A percentile compares a stretch with the other conserved stretches of the same genome.
Evolutionary conservation across 345 rosid species (phyloP).

Genomic region (Aquilaria yunnanensis): DNA sequence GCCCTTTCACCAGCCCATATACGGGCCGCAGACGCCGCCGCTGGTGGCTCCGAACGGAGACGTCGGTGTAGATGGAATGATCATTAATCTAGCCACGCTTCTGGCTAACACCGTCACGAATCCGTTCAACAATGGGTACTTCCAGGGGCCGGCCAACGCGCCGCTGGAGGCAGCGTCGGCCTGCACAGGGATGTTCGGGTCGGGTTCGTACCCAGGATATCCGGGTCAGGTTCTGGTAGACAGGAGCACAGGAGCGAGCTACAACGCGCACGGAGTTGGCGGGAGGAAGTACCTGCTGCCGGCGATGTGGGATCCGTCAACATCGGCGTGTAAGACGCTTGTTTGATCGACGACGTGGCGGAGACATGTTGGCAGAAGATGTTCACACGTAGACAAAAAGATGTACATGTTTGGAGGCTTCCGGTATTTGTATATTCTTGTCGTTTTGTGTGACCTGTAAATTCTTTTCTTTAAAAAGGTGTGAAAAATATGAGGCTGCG

Average conservation of each 20-base stretch:
- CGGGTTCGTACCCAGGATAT: slow-evolving; percentile 83
- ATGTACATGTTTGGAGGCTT: slow-evolving; percentile 18
- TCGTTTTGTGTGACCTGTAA: slow-evolving; percentile 28
- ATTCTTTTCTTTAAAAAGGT: slow-evolving; percentile 14
- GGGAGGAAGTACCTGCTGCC: slow-evolving; percentile 77
- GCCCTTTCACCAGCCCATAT: slow-evolving; percentile 96
- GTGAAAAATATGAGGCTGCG: background rate
- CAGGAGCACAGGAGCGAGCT: slow-evolving; percentile 67
- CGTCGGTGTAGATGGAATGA: slow-evolving; percentile 91
- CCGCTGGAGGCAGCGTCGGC: slow-evolving; percentile 74
- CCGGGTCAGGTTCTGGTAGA: slow-evolving; percentile 66
- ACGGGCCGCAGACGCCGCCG: slow-evolving; percentile 89
- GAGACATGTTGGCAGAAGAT: slow-evolving; percentile 11
- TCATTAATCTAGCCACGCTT: slow-evolving; percentile 73
- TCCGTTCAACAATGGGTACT: slow-evolving; percentile 66
- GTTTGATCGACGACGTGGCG: slow-evolving; percentile 28
- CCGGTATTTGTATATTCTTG: slow-evolving; percentile 11
- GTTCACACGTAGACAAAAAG: slow-evolving; percentile 6
- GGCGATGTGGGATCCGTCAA: slow-evolving; percentile 88
- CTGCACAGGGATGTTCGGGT: slow-evolving; percentile 70
- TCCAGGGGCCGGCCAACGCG: slow-evolving; percentile 61
- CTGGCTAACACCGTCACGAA: slow-evolving; percentile 76
- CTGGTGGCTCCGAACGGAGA: slow-evolving; percentile 81
- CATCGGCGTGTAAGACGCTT: slow-evolving; percentile 49
- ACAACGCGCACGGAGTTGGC: slow-evolving; percentile 55